Evolutionary conservation across 306 rosid species (phyloP).

Genomic region (Cucumis cinereus): DNA sequence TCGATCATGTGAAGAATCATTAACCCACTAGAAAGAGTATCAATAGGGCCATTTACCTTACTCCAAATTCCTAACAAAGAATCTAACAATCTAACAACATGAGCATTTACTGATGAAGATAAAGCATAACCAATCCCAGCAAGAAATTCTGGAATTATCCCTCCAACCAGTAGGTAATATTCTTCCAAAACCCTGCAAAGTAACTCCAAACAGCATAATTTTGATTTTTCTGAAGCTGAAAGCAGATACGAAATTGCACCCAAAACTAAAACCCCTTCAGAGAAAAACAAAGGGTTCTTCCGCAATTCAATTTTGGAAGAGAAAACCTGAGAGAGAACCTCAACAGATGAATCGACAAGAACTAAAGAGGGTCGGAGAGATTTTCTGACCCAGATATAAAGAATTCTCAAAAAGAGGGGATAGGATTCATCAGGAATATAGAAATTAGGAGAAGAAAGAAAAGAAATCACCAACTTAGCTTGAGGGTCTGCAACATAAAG

Average conservation of each 20-base stretch:
- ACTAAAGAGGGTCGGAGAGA: constrained; percentile 35
- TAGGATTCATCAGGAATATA: constrained; percentile 39
- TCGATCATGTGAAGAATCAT: constrained; percentile 70
- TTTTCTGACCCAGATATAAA: constrained; percentile 73
- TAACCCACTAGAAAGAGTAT: constrained; percentile 41
- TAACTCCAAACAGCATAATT: constrained; percentile 39
- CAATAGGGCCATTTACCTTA: constrained; percentile 35
- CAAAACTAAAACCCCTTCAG: constrained; percentile 44
- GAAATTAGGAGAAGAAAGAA: constrained; percentile 34
- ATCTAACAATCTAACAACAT: constrained; percentile 34
- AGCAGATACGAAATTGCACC: constrained; percentile 48
- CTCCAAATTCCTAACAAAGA: constrained; percentile 59
- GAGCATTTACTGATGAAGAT: constrained; percentile 40
- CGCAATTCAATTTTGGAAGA: constrained; percentile 21
- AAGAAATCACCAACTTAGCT: constrained; percentile 50
- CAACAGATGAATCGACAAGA: constrained; percentile 38
- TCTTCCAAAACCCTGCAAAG: constrained; percentile 26
- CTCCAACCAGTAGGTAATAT: constrained; percentile 26
- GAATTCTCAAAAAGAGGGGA: constrained; percentile 45
- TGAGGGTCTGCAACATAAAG: constrained; percentile 84
- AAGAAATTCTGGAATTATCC: constrained; percentile 43
- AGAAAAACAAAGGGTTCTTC: constrained; percentile 25
- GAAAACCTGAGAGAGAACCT: constrained; percentile 21
- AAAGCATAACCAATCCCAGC: constrained; percentile 87
- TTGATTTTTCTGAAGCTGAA: constrained; percentile 36